Evolutionary conservation across 2,329 filamentous ascomycete species (phyloP).

Genomic region (Hypocreales sp.): DNA sequence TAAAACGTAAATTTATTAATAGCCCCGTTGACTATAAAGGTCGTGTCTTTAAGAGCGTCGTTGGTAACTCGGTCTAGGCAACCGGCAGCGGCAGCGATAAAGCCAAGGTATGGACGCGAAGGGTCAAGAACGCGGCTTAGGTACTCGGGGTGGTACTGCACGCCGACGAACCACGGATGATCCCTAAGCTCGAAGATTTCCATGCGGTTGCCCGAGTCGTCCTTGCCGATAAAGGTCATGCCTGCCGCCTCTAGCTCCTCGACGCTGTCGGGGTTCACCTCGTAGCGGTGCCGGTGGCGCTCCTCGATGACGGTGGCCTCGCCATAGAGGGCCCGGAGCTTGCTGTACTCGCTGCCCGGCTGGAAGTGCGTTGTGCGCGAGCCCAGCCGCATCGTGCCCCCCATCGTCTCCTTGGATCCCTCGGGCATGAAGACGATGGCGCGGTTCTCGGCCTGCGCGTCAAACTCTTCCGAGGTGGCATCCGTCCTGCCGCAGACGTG

Average conservation of each 20-base stretch:
- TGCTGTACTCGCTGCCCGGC: too few relatives aligned
- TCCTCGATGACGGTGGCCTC: constrained; percentile 41
- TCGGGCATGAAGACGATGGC: constrained; percentile 91
- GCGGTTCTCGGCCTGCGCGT: constrained; percentile 42
- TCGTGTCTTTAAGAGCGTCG: constrained; percentile 2
- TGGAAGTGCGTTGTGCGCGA: too few relatives aligned
- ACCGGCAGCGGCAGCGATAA: constrained; percentile 64
- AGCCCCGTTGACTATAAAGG: constrained; percentile 1
- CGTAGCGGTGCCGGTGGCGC: constrained; percentile 78
- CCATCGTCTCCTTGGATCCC: constrained; percentile 39
- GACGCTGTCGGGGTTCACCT: constrained; percentile 72
- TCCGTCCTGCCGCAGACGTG: constrained; percentile 50
- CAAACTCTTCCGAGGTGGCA: constrained; percentile 41
- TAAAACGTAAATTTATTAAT: too few relatives aligned
- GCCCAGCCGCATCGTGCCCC: constrained; percentile 83
- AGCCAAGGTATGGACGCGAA: constrained; percentile 55
- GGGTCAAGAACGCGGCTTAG: constrained; percentile 33
- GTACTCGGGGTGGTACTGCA: constrained; percentile 86
- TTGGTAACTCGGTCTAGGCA: constrained; percentile 32
- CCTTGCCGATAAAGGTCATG: constrained; percentile 64
- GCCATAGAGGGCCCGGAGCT: constrained; percentile 63
- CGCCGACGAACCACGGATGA: constrained; percentile 69
- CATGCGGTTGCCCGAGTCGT: constrained; percentile 64
- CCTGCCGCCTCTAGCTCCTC: constrained; percentile 52
- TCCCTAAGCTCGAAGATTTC: constrained; percentile 71